Evolutionary conservation across 805 yeast species (phyloP).

Genomic region (Saccharomycopsis fermentans): DNA sequence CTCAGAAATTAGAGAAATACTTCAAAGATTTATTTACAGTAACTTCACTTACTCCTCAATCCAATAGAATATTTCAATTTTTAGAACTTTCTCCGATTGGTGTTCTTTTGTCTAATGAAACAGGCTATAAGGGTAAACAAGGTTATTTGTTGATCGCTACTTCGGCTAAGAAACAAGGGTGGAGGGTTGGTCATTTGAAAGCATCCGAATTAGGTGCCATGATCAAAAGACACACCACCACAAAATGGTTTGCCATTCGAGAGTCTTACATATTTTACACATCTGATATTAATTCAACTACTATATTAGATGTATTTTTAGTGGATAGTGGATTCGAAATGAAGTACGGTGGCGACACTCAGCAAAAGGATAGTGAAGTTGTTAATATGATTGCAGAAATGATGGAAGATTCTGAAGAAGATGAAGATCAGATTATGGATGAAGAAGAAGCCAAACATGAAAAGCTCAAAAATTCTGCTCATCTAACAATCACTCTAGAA

Average conservation of each 20-base stretch:
- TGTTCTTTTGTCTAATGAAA: constrained; percentile 71
- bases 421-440: constrained; percentile 27
- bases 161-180: constrained; percentile 81
- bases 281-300: constrained; percentile 74
- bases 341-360: constrained; percentile 32
- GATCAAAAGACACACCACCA: constrained; percentile 77
- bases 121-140: constrained; percentile 77
- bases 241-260: constrained; percentile 85
- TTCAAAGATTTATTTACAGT: constrained; percentile 49
- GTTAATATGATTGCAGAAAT: constrained; percentile 21
- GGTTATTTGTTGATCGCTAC: constrained; percentile 76
- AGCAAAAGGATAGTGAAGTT: constrained; percentile 21
- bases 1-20: constrained; percentile 49
- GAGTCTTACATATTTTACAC: constrained; percentile 80
- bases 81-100: constrained; percentile 87
- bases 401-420: constrained; percentile 37
- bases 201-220: constrained; percentile 72
- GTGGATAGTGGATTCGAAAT: constrained; percentile 72
- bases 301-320: constrained; percentile 82
- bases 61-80: constrained; percentile 75
- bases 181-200: constrained; percentile 87
- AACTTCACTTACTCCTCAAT: constrained; percentile 65
- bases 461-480: constrained; percentile 28
- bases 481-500: constrained; percentile 48
- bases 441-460: constrained; percentile 33